Evolutionary conservation across 2,329 filamentous ascomycete species (phyloP), one percentile per base, ranked within the genome.

Genomic region (Penicillium sp.): DNA sequence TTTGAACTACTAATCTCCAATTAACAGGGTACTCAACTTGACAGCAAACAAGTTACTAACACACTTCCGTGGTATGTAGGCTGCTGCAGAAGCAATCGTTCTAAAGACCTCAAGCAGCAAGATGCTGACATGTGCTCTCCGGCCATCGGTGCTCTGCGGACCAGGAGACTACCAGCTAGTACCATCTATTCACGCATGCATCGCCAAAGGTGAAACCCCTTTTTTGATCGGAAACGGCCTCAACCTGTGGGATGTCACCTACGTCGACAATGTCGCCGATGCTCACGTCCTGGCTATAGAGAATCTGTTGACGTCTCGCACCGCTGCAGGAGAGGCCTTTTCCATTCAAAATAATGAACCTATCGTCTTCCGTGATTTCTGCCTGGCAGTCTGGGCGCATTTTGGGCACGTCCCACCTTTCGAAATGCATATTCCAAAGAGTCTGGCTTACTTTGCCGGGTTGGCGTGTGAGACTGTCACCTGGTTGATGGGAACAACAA

Each of bases 371-470:
- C 70, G 77, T 20, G 71, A 75, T 61, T 77, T 78, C 48, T 78
- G 76, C 55, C 66, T 78, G 32, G 72, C 71, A 9, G 70, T 78
- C 43, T 79, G 76, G 76, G 68, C 66, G 11, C 68, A 74, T 52
- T 85, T 85, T 63, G 82, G 76, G 0, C 74, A 80, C 26, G 63
- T 65, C 14, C 83, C 83, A 5, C 64, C 66, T 0, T 81, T 75
- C 49, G 66, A 80, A 45, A 56, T 85, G 8, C 70, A 66, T 31
- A 77, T 86, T 14, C 82, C 83, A 0, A 66, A 73, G 55, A 32
- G 61, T 4, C 40, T 84, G 59, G 82, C 80, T 7, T 81, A 78
- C 73, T 61, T 79, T 47, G 66, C 76, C 49, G 83, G 79, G 1
- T 68, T 73, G 50, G 53, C 76, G 10, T 74, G 76, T 40, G 82